These are phyloP conservation scores for Lasiosphaeriaceae sp. DNA, from an alignment of 495 filamentous ascomycete species.

Conservation along the genomic window DNA sequence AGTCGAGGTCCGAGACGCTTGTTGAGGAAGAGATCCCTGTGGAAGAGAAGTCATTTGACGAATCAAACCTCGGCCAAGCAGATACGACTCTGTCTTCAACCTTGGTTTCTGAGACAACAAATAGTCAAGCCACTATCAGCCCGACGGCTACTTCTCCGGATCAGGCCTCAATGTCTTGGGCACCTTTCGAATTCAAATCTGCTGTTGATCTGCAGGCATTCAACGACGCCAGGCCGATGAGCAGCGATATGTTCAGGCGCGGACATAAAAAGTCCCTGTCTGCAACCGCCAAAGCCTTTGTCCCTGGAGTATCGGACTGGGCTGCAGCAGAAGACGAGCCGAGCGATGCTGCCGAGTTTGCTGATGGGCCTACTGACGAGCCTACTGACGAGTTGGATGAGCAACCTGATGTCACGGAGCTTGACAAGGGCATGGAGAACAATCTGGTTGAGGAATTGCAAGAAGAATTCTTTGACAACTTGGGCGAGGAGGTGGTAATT, in stretches of 20 bases:
- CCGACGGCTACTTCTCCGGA: constrained; percentile 41
- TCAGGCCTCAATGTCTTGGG: constrained; percentile 35
- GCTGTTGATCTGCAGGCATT: constrained; percentile 35
- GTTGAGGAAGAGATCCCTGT: constrained; percentile 24
- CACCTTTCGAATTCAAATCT: constrained; percentile 42
- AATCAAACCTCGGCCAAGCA: constrained; percentile 34
- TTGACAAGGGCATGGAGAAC: background rate
- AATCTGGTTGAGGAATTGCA: background rate
- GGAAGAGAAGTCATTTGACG: constrained; percentile 41
- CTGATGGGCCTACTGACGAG: constrained; percentile 21
- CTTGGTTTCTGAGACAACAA: constrained; percentile 41
- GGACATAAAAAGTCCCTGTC: constrained; percentile 60
- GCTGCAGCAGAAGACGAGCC: constrained; percentile 30
- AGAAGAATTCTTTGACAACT: background rate
- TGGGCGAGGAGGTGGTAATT: constrained; percentile 2
- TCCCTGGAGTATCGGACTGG: constrained; percentile 51
- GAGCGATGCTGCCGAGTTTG: constrained; percentile 40
- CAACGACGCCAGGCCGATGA: constrained; percentile 38
- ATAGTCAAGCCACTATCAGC: constrained; percentile 46
- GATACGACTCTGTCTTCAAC: constrained; percentile 45
- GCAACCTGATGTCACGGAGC: background rate
- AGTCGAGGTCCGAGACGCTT: constrained; percentile 6
- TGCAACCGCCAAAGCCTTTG: constrained; percentile 64
- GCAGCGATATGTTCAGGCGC: constrained; percentile 33
- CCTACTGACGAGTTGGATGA: constrained; percentile 19